Base-by-base conservation (phyloP, 305 asterid species). In the Fraxinus sp. region DNA sequence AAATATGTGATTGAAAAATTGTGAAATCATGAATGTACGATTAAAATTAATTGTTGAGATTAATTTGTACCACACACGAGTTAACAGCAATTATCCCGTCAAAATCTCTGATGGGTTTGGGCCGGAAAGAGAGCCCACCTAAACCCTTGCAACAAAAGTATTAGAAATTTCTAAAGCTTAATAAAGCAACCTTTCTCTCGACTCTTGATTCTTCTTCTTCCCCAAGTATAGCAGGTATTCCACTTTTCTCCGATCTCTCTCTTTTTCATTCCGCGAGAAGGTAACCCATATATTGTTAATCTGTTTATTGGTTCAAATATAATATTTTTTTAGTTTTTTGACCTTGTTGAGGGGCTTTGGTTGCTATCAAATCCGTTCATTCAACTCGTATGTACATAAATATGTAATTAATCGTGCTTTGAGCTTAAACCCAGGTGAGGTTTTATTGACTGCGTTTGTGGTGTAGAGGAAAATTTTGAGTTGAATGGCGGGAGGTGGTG, bases 401-500 rank as follows among this genome's bases (percentile, higher is more conserved):
- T 78, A 66, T 62, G 35, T 62, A 70, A 36, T 72, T 18, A 68
- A 68, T 68, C 5, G 74, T 26, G 37, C 74, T 28, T 24, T 26
- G 18, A 68, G 64, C 39, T 41, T 18, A 35, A 68, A 24, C 76
- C 37, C 52, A 52, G 33, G 44, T 36, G 75, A 39, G 81, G 26
- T 44, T 83, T 85, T 84, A 89, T 84, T 87, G 82, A 71, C 64
- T 55, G 64, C 59, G 75, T 86, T 71, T 57, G 82, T 41, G 74
- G 66, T 75, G 83, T 18, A 71, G 44, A 28, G 75, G 75, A 70
- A 70, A 70, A 30, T 39, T 76, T 35, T 44, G 39, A 76, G 72
- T 82, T 80, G 77, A 80, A 95, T 95, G 99, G 95, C 95, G 74
- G 97, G 91, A 78, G 94, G 95, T 84, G 93, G 95, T 84, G 89